Evolutionary conservation across 768 basidiomycete genomes (phyloP), one percentile per base, ranked within the genome.

Genomic region (Cyathus striatus): DNA sequence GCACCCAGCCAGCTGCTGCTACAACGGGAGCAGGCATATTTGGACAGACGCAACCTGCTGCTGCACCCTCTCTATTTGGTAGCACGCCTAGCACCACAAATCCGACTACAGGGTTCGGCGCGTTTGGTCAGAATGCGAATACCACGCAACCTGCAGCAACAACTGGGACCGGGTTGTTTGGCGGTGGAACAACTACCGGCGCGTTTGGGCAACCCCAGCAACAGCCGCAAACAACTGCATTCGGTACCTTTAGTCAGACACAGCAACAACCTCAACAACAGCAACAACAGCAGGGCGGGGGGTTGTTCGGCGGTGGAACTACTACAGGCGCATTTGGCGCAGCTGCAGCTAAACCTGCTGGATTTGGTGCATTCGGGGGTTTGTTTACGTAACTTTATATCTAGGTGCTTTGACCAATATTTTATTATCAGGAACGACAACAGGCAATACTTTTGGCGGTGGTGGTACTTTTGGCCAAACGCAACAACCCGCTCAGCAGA

Each of bases 151-250:
- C 54, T 21, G 47, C 62, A 14, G 45, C 59, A 1, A 42, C 57
- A 5, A 16, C 30, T 23, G 24, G 23, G 7, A 36, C 14, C 14
- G 51, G 55, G 27, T 46, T 71, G 6, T 81, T 79, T 47, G 65
- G 69, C 6, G 55, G 57, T 10, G 50, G 54, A 37, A 47, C 66
- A 43, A 55, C 60, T 47, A 60, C 69, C 48, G 70, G 75, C 45
- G 57, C 69, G 2, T 84, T 85, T 58, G 78, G 76, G 23, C 78
- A 77, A 57, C 60, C 49, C 14, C 62, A 61, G 39, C 62, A 59
- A 51, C 70, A 55, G 41, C 65, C 61, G 40, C 55, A 53, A 3
- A 45, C 55, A 46, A 49, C 41, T 32, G 49, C 49, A n/a, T 65
- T 65, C 40, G 59, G 62, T 38, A 49, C 50, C 57, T 75, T n/a